A percentile compares a stretch with the other conserved stretches of the same genome.
Evolutionary conservation across 495 filamentous ascomycete genomes (phyloP).

Genomic region (Podospora pseudocomata): DNA sequence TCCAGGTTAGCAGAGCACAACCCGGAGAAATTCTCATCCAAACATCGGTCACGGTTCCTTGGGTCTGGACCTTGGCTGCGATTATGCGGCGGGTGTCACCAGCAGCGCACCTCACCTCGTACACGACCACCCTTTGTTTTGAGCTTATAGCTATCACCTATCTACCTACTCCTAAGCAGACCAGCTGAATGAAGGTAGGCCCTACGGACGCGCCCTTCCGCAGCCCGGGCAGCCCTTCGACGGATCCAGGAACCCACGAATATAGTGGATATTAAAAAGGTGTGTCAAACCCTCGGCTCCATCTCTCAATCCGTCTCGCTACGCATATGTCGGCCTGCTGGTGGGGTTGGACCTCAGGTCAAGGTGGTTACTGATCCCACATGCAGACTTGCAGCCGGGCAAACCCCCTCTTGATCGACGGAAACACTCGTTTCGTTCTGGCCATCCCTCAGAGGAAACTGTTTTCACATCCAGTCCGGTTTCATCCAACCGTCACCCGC

Average conservation of each 20-base stretch:
- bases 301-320: neutral
- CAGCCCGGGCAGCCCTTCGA: neutral
- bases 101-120: constrained; percentile 1
- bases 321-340: neutral
- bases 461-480: constrained; percentile 4
- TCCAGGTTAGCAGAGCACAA: neutral
- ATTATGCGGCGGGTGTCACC: constrained; percentile 5
- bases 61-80: constrained; percentile 7
- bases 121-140: neutral
- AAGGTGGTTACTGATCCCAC: neutral
- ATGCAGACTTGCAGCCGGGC: neutral
- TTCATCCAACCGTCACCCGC: neutral
- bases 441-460: neutral
- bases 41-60: constrained; percentile 9
- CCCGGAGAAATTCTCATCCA: constrained; percentile 18
- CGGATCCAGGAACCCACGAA: neutral
- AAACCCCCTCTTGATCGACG: constrained; percentile 4
- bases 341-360: neutral
- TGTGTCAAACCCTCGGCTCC: neutral
- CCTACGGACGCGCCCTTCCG: constrained; percentile 1
- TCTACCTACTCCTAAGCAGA: too few relatives aligned
- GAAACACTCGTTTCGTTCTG: constrained; percentile 13
- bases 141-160: neutral
- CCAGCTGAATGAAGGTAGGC: neutral
- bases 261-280: neutral